Base-by-base conservation (phyloP, 495 filamentous ascomycete species). In the Neurospora sp. region DNA sequence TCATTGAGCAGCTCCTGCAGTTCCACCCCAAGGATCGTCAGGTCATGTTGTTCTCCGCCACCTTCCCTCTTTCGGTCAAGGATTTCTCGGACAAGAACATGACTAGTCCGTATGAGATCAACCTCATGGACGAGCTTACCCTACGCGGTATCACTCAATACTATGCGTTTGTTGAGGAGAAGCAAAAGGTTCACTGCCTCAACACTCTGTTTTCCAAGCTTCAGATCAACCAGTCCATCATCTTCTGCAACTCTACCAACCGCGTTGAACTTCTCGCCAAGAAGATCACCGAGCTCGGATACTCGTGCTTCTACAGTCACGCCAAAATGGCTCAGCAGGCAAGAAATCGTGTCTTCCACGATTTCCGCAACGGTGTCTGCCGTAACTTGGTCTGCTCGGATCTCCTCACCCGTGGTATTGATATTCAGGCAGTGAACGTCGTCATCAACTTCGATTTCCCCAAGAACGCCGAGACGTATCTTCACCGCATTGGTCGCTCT, bases 381-480 rank as follows among this genome's bases (percentile, higher is more conserved):
- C 94, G 96, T 73, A 99, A 99, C 79, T 88, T 99, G 9, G 96
- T 99, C 71, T 99, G 96, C 83, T 99, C 96, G 1, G 96, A 99
- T 83, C 87, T 99, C 39, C 88, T 99, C 40, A 99, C 96, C 72
- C 94, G 96, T 79, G 96, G 96, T 87, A 99, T 99, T 78, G 96
- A 99, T 83, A 99, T 99, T 76, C 96, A 99, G 84, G 96, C 96
- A 22, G 96, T 99, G 75, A 99, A 99, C 76, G 96, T 99, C 69
- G 96, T 99, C 76, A 99, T 99, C 87, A 99, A 99, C 82, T 99
- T 99, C 77, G 96, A 99, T 79, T 99, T 99, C 83, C 96, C 96
- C 9, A 99, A 99, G 85, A 98, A 99, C 78, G 96, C 96, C 31
- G 96, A 99, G 82, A 99, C 96, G 0, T 99, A 99, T 80, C 92